Percentiles rank a stretch among this genome's conserved stretches.
phyloP scores from a whole-genome alignment of 352 stramenopile species.

The Pythium aristosporum region DNA sequence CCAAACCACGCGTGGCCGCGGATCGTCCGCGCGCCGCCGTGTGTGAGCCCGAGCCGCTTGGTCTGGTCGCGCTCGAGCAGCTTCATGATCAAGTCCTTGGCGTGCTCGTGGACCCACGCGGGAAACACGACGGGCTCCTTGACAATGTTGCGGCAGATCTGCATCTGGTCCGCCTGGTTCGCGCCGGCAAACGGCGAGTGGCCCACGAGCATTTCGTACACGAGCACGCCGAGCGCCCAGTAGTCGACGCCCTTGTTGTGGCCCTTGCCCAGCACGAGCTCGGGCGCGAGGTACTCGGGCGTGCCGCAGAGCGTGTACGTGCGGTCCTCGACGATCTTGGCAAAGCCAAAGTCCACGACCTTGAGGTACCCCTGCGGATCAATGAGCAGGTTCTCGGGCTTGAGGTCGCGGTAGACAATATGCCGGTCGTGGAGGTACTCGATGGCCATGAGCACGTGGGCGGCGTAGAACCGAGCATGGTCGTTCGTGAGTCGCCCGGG shows the following conservation, averaged over 20 bases:
- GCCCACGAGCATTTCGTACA: conserved; percentile 78
- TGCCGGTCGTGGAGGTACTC: conserved; percentile 87
- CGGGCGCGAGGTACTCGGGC: conserved; percentile 87
- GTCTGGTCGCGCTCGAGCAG: conserved; percentile 76
- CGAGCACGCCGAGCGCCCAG: conserved; percentile 75
- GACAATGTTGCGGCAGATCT: conserved; percentile 86
- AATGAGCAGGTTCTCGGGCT: conserved; percentile 82
- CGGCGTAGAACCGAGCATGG: conserved; percentile 89
- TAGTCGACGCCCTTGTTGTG: conserved; percentile 80
- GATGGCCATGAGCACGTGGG: conserved; percentile 87
- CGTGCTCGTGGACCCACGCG: conserved; percentile 61
- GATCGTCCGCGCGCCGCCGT: conserved; percentile 76
- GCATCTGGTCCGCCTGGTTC: conserved; percentile 71
- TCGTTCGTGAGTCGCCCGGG: conserved; percentile 50
- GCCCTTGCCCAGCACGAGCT: conserved; percentile 85
- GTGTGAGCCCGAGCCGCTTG: conserved; percentile 67
- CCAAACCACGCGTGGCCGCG: conserved; percentile 75
- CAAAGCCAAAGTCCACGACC: conserved; percentile 86
- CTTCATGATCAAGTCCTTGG: conserved; percentile 73
- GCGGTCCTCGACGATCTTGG: conserved; percentile 80
- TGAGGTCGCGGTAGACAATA: conserved; percentile 71
- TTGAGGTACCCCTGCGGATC: conserved; percentile 90
- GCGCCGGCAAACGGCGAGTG: conserved; percentile 78
- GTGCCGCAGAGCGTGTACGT: conserved; percentile 88
- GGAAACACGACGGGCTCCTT: conserved; percentile 76